Evolutionary conservation across 192 early-diverging fungal species (phyloP), one percentile per base, ranked within the genome.

Genomic region (Piromyces sp.): DNA sequence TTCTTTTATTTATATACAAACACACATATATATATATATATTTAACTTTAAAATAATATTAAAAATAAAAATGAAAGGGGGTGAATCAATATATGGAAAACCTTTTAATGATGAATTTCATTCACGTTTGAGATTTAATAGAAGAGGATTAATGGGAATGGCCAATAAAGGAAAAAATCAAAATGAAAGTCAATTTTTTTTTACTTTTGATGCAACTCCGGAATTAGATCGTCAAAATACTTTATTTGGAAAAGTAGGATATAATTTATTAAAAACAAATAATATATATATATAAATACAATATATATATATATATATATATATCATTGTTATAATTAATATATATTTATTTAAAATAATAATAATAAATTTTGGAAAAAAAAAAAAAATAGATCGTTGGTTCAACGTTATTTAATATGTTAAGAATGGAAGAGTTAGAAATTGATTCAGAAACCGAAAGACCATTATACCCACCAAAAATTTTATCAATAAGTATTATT

Each of bases 81-180:
- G 97, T 1, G 95, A 95, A 82, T 96, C 95, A 26, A 89, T 94
- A 26, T 96, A 93, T 82, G 95, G 92, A 28, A 84, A 89, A 80
- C 93, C 93, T 1, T 96, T 98, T 90, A 88, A 86, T 7, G 95
- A 97, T 82, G 97, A 98, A 84, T 95, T 95, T 84, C 97, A 98
- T 85, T 94, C 94, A 0, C 90, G 97, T 9, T 84, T 98, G 51
- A 89, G 95, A n/a, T 98, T 97, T 83, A 91, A 86, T 78, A 92
- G 94, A 12, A 89, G 97, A 29, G 97, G 97, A 9, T 82, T 97
- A 19, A 89, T 97, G 1, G 97, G 92, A 0, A 95, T 97, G 93
- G 97, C 97, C 15, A 97, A 94, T 80, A 90, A 94, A 0, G 94
- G 94, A 0, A 83, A 83, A 17, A 90, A 97, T 82, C 90, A 93